Evolutionary conservation across 805 yeast species (phyloP).

Genomic region (Kazachstania taianensis): DNA sequence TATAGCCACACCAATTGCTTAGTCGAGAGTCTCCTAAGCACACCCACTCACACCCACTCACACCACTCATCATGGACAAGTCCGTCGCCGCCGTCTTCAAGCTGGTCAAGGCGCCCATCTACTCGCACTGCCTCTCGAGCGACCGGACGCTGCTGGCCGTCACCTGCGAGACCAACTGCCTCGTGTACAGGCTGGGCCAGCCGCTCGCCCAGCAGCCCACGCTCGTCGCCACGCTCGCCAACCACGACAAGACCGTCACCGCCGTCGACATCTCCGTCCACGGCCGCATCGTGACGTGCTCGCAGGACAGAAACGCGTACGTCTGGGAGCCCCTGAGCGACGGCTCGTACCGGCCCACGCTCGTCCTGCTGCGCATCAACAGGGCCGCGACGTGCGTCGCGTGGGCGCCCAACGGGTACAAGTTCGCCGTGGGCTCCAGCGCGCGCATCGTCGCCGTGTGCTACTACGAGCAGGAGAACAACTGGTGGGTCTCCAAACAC

Average conservation of each 20-base stretch:
- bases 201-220: constrained; percentile 41
- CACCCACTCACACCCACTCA: background rate
- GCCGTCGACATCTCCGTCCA: constrained; percentile 84
- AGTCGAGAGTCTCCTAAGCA: constrained; percentile 30
- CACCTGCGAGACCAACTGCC: constrained; percentile 68
- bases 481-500: constrained; percentile 99
- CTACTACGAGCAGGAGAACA: constrained; percentile 90
- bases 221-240: constrained; percentile 55
- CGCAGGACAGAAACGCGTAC: constrained; percentile 94
- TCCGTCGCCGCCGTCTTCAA: constrained; percentile 36
- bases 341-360: constrained; percentile 67
- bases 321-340: constrained; percentile 80
- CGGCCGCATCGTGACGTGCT: constrained; percentile 90
- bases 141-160: constrained; percentile 64
- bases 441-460: constrained; percentile 92
- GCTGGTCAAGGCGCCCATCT: constrained; percentile 76
- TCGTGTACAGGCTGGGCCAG: constrained; percentile 50
- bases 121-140: constrained; percentile 80
- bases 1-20: constrained; percentile 5
- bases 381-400: constrained; percentile 90
- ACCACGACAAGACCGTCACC: constrained; percentile 90
- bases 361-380: constrained; percentile 84
- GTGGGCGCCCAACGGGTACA: constrained; percentile 93
- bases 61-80: constrained; percentile 10
- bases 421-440: constrained; percentile 95